A percentile compares a stretch with the other conserved stretches of the same genome.
Conservation (phyloP, 2,329 filamentous ascomycete genomes). For the Alternaria conjuncta region DNA sequence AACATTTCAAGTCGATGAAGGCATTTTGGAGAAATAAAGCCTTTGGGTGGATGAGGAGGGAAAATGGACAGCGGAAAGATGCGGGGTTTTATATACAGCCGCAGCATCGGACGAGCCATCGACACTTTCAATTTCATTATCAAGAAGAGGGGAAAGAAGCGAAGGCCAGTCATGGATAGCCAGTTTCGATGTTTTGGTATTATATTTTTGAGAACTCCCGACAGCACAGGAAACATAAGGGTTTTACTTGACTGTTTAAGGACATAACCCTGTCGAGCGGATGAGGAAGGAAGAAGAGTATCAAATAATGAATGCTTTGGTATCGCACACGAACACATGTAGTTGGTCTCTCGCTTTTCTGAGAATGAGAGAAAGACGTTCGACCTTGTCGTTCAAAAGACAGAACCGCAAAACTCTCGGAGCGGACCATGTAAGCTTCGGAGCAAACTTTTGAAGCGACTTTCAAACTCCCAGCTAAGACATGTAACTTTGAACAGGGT, state of each 20-base stretch:
- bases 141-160: not conserved
- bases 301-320: rapidly evolving
- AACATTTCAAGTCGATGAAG: rapidly evolving
- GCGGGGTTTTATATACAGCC: not conserved
- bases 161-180: not conserved
- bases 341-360: not conserved
- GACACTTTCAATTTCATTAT: not conserved
- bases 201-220: rapidly evolving
- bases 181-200: not conserved
- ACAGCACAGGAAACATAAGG: not conserved
- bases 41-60: not conserved
- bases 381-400: not conserved
- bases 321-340: not conserved
- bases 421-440: not conserved
- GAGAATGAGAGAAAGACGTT: not conserved
- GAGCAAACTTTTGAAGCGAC: not conserved
- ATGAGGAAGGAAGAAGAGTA: not conserved
- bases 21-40: not conserved
- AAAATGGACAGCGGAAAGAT: not conserved
- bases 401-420: not conserved
- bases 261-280: too few species aligned
- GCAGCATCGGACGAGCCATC: not conserved
- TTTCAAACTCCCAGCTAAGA: not conserved
- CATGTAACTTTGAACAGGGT: not conserved
- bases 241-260: too few species aligned